Base-by-base conservation (phyloP, 116 monocot species). In the Trichopus zeylanicus region DNA sequence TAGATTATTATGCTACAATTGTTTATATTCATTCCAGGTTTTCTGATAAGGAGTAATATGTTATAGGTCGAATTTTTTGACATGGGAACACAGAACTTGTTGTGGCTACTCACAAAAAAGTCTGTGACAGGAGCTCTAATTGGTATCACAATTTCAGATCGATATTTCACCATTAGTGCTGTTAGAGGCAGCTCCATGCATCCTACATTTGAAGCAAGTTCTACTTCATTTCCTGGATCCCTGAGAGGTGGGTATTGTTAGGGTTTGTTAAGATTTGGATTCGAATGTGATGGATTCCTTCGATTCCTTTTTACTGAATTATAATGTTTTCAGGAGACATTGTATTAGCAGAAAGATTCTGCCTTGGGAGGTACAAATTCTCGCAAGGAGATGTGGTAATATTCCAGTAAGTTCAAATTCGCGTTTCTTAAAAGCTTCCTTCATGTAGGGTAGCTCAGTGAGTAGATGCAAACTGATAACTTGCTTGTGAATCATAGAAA, bases 371-470 rank as follows among this genome's bases (percentile, higher is more conserved):
- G 46, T 90, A 76, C 54, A 81, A 71, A 25, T 95, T 95, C 64
- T 86, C 81, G 10, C 78, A 62, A 53, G 90, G 90, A n/a, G 95
- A 95, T 67, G 84, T 95, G 27, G 56, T 95, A 48, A 51, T 90
- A 46, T 95, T 86, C 35, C 38, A 53, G 93, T 93, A 80, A 73
- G 70, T 60, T 49, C 5, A 37, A 13, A 24, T 58, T n/a, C 29
- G 26, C 24, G 4, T 16, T 10, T 9, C n/a, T n/a, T n/a, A n/a
- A n/a, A n/a, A n/a, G n/a, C n/a, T n/a, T n/a, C n/a, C n/a, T n/a
- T n/a, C n/a, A n/a, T n/a, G n/a, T n/a, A n/a, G n/a, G n/a, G n/a
- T n/a, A n/a, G n/a, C n/a, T n/a, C n/a, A n/a, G n/a, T n/a, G n/a
- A n/a, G n/a, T n/a, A n/a, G n/a, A n/a, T n/a, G n/a, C n/a, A n/a